Evolutionary conservation across 805 yeast genomes (phyloP), one percentile per base, ranked within the genome.

Genomic region (Hanseniaspora singularis): DNA sequence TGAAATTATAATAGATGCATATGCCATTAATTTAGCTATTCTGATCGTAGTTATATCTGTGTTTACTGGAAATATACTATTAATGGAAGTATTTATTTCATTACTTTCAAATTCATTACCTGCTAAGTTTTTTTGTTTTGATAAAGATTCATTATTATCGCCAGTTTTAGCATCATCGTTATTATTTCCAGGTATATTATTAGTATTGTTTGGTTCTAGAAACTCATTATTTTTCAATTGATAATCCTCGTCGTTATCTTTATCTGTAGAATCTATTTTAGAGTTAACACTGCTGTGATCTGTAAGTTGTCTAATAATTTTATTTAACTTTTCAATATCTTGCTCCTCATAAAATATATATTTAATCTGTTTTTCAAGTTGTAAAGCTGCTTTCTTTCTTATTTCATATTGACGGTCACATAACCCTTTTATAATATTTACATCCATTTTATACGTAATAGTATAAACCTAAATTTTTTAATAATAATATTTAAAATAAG

Each of bases 1-100:
- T 0, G 97, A 97, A 48, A 92, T 88, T 0, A 96, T 87, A 3
- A 87, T 92, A 11, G 96, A 95, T 4, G 97, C 98, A 16, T 92
- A 67, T 0, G 97, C 97, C 53, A 94, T 89, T 34, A 89, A 70
- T 0, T 97, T 96, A 15, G 98, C 98, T 69, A 87, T 88, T 55
- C 95, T 74, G 5, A 95, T 85, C 70, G 82, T 71, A 43, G 96
- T 77, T 64, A 84, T 79, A 68, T 88, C 83, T 49, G 82, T 74
- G 33, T 96, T 75, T 3, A 34, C 18, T 11, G 46, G 40, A 28
- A 47, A 47, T 9, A 44, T 37, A 34, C 16, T 11, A 26, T 11
- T 11, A 26, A 26, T 11, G 11, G 7, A 26, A 26, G 28, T 7
- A 26, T 7, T 11, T 11, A 8, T 11, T 26, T 26, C 28, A 26